These are phyloP conservation scores for Lactarius trivialis DNA, from an alignment of 768 basidiomycete genomes.

Conservation along the genomic window DNA sequence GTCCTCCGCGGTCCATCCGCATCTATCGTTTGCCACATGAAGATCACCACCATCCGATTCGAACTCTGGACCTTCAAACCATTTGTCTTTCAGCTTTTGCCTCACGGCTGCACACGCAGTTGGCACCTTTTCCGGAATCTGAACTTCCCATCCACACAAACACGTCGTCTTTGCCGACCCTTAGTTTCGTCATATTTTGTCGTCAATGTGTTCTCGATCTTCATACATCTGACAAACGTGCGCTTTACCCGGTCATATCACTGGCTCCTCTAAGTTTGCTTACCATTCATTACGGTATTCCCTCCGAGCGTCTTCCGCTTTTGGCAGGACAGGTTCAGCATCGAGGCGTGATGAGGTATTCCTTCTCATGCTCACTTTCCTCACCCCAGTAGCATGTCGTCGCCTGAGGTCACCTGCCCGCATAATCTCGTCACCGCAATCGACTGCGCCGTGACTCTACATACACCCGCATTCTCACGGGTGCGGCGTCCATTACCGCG, in stretches of 20 bases:
- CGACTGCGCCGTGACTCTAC: background rate
- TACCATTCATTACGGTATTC: constrained; percentile 11
- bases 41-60: background rate
- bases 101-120: background rate
- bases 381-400: constrained; percentile 12
- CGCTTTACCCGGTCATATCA: background rate
- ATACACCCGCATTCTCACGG: background rate
- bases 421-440: background rate
- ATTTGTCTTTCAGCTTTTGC: background rate
- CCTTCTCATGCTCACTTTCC: constrained; percentile 7
- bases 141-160: constrained; percentile 8
- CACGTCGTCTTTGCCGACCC: constrained; percentile 4
- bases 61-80: background rate
- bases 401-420: background rate
- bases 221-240: constrained; percentile 16
- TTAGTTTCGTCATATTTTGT: constrained; percentile 15
- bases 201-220: constrained; percentile 10
- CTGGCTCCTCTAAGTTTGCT: constrained; percentile 9
- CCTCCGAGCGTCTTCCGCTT: constrained; percentile 10
- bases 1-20: constrained; percentile 3
- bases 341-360: constrained; percentile 3
- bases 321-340: constrained; percentile 9
- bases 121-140: background rate
- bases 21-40: background rate
- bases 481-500: background rate